Evolutionary conservation across 768 basidiomycete species (phyloP).

Genomic region (Tricholoma sp.): DNA sequence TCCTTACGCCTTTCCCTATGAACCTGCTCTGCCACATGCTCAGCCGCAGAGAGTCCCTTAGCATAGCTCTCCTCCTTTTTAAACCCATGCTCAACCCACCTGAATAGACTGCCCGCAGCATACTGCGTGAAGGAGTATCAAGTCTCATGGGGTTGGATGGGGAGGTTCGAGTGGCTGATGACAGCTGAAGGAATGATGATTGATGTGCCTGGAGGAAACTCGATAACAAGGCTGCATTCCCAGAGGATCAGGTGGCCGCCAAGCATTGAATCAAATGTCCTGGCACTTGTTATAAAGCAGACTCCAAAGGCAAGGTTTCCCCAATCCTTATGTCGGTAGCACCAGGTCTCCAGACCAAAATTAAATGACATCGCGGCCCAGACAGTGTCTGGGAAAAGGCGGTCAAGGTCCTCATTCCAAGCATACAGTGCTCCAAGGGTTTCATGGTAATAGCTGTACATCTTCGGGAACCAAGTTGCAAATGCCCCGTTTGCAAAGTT

Average conservation of each 20-base stretch:
- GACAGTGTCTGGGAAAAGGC: neutral
- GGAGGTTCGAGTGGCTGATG: neutral
- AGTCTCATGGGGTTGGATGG: neutral
- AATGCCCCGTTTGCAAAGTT: neutral
- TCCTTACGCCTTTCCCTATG: neutral
- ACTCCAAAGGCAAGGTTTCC: neutral
- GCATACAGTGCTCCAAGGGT: neutral
- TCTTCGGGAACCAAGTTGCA: neutral
- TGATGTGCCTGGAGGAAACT: neutral
- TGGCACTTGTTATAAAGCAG: neutral
- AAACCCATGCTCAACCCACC: neutral
- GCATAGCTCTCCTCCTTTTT: neutral
- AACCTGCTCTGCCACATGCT: neutral
- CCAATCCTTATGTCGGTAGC: neutral
- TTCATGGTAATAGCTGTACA: neutral
- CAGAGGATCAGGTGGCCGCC: neutral
- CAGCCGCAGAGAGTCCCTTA: neutral
- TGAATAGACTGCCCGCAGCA: neutral
- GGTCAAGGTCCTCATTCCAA: neutral
- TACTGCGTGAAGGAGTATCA: constrained; percentile 2
- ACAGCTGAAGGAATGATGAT: constrained; percentile 1
- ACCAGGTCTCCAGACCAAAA: neutral
- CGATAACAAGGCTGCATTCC: neutral
- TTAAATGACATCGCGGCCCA: neutral
- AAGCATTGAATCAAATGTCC: neutral